Base-by-base conservation (phyloP, 2,329 filamentous ascomycete species). In the Microsporum ferrugineum region DNA sequence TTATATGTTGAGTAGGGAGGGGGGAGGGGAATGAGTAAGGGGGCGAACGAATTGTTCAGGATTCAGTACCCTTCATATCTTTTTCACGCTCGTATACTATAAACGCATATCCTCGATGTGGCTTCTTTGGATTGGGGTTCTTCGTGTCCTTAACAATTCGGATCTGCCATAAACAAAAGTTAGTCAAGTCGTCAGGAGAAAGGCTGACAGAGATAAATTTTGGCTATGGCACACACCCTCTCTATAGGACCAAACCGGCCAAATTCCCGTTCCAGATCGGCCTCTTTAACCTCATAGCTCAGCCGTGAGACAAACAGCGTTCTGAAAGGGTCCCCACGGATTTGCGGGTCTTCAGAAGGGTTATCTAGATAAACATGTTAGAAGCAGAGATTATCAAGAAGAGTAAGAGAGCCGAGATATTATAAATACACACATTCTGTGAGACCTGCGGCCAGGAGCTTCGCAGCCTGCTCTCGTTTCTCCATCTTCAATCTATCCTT, bases 31-130 rank as follows among this genome's bases (percentile, higher is more conserved):
- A 64, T 60, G 62, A 64, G 17, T 23, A 67, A 66, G 72, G 67
- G 71, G 68, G 70, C 71, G 68, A 68, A 34, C 2, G 12, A n/a
- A 23, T 68, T 68, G 67, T 67, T 70, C 66, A 71, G 73, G 75
- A 73, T 61, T 59, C 49, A 63, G 65, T 95, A 96, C 91, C 91
- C 90, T 95, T 95, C 91, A 97, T 96, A 73, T 97, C 94, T 76
- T 92, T 91, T 77, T 97, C 94, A 74, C 89, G 87, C 76, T 97
- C 92, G 72, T 92, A 99, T 60, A 97, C 89, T 68, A 99, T 88
- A 72, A 99, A 99, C 64, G 90, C 94, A 75, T 99, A 99, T 64
- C 94, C 94, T 70, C 87, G 83, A 71, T 95, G 89, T 58, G 86
- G 78, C 78, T 91, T 91, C 71, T 87, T 87, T 72, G 89, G 86